phyloP scores from a whole-genome alignment of 805 yeast species.

The Citeromyces matritensis region DNA sequence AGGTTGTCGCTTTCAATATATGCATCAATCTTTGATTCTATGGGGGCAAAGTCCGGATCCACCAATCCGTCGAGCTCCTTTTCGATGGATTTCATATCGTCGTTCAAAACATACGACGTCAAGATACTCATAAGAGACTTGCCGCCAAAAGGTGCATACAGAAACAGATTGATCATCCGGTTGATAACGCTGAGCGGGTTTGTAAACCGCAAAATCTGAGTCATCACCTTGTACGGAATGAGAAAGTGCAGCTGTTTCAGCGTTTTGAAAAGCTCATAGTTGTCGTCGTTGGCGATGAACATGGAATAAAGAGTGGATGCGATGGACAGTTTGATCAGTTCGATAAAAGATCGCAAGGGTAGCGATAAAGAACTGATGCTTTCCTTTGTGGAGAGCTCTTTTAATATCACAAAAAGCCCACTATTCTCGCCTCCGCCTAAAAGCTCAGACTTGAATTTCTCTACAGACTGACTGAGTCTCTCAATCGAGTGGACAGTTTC shows the following conservation, averaged over 20 bases:
- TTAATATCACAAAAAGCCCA: constrained; percentile 47
- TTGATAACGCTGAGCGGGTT: constrained; percentile 81
- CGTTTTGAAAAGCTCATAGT: constrained; percentile 62
- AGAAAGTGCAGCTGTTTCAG: constrained; percentile 56
- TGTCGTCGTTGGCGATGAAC: constrained; percentile 68
- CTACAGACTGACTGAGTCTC: constrained; percentile 21
- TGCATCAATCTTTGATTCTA: constrained; percentile 15
- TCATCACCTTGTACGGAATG: constrained; percentile 70
- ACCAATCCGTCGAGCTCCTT: constrained; percentile 33
- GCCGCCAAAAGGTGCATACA: constrained; percentile 57
- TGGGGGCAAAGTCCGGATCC: constrained; percentile 5
- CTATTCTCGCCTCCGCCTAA: constrained; percentile 3
- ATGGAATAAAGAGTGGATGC: constrained; percentile 76
- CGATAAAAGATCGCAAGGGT: constrained; percentile 52
- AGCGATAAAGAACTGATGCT: constrained; percentile 47
- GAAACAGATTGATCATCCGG: constrained; percentile 62
- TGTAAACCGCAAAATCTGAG: constrained; percentile 65
- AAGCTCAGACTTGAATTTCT: constrained; percentile 16
- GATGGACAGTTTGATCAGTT: constrained; percentile 71
- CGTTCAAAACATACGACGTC: constrained; percentile 58
- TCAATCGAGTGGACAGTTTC: constrained; percentile 20
- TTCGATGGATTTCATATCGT: constrained; percentile 54
- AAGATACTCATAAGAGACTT: constrained; percentile 59
- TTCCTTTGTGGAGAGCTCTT: constrained; percentile 44
- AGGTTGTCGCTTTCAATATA: constrained; percentile 13